Evolutionary conservation across 106 monocot genomes (phyloP), one percentile per base, ranked within the genome.

Genomic region (Allium cepa): DNA sequence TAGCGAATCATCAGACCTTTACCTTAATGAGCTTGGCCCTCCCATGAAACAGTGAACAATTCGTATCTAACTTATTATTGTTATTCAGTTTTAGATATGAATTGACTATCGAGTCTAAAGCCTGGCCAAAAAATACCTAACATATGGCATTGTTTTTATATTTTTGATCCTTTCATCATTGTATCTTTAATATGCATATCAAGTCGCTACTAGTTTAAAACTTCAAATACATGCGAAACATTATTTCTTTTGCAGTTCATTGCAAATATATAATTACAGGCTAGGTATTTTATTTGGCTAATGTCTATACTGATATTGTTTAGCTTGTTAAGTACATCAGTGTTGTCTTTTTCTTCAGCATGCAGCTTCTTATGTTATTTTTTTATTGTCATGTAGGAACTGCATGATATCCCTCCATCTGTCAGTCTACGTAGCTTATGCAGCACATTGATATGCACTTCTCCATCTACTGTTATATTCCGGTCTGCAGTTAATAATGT

Each of bases 401-500:
- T 96, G 55, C 79, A 79, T 64, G 91, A 96, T 67, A 75, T 86
- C 22, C 95, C 95, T 53, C 85, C 91, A 17, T 96, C 88, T 72
- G 69, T 96, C 50, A 96, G 86, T 71, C 91, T 96, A 51, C 95
- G 91, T 69, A 91, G 69, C 72, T 69, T 96, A 66, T 88, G 88
- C 52, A 81, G 77, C 7, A 96, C 91, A 18, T 81, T 96, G 53
- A 96, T 88, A 56, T 95, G 95, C 50, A 95, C 95, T 12, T 88
- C 88, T 16, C 95, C 95, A 1, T 82, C 91, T 51, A 88, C 85
- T 47, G 81, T 88, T 57, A 84, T 88, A 62, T 95, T 95, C 68
- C 85, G 88, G 7, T 95, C 91, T 72, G 95, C 91, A 50, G 83
- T 95, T 59, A 69, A 85, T 49, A 96, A 91, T 80, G 95, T 91